Percentiles rank a stretch among this genome's conserved stretches.
phyloP scores from a whole-genome alignment of 148 eudicot genomes.

The Beta vulgaris region DNA sequence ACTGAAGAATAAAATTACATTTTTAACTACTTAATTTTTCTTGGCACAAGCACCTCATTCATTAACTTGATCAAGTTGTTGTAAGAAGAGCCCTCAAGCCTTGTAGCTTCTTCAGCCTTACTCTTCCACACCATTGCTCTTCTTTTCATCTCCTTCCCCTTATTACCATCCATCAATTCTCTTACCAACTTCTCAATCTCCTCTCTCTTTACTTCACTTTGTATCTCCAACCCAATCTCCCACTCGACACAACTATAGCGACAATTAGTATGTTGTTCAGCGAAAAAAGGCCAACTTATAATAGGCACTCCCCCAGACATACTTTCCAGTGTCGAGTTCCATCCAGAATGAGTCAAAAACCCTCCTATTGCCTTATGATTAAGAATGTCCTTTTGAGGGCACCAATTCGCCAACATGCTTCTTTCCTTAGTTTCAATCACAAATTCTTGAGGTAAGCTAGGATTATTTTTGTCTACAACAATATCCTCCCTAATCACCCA shows the following conservation, averaged over 20 bases:
- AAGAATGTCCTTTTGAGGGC: slow-evolving; percentile 42
- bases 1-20: background rate
- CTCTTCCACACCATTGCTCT: slow-evolving; percentile 41
- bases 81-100: slow-evolving; percentile 36
- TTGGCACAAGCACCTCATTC: slow-evolving; percentile 23
- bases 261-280: slow-evolving; percentile 53
- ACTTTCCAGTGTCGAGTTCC: slow-evolving; percentile 43
- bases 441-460: slow-evolving; percentile 45
- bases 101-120: slow-evolving; percentile 39
- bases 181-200: slow-evolving; percentile 46
- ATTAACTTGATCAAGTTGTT: slow-evolving; percentile 37
- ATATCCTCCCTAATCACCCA: slow-evolving; percentile 67
- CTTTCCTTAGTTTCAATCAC: slow-evolving; percentile 32
- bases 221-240: slow-evolving; percentile 53
- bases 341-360: slow-evolving; percentile 38
- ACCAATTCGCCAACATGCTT: slow-evolving; percentile 51
- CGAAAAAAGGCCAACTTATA: slow-evolving; percentile 60
- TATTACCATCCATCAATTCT: slow-evolving; percentile 48
- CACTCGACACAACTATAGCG: slow-evolving; percentile 43
- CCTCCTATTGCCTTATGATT: slow-evolving; percentile 39
- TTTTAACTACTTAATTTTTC: background rate
- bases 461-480: slow-evolving; percentile 32
- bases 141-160: slow-evolving; percentile 45
- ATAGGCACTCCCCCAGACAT: slow-evolving; percentile 45
- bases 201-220: slow-evolving; percentile 35